phyloP scores from a whole-genome alignment of 2,329 filamentous ascomycete genomes.

The Aspergillus sp. region DNA sequence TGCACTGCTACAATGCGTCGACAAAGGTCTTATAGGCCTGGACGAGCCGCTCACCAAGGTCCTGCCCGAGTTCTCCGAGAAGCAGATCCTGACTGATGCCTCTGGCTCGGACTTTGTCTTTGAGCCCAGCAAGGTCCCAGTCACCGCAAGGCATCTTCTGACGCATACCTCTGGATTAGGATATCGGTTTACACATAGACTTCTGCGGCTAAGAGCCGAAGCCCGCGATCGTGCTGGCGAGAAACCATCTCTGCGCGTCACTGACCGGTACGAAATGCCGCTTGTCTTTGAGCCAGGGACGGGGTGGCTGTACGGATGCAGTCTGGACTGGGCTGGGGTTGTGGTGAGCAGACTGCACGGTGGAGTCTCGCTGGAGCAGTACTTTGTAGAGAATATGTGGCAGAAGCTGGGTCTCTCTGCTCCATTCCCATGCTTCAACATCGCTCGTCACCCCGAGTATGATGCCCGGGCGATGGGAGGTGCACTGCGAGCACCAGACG shows the following conservation, averaged over 20 bases:
- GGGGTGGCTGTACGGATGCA: slow-evolving; percentile 6
- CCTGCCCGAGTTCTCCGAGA: slow-evolving; percentile 50
- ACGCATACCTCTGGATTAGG: slow-evolving; percentile 5
- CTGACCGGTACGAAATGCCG: background rate
- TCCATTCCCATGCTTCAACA: slow-evolving; percentile 1
- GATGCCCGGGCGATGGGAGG: background rate
- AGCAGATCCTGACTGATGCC: slow-evolving; percentile 52
- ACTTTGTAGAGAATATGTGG: slow-evolving; percentile 4
- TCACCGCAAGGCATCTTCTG: slow-evolving; percentile 7
- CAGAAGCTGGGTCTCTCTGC: background rate
- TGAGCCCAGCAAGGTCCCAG: background rate
- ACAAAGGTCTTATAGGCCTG: slow-evolving; percentile 50
- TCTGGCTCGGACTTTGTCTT: slow-evolving; percentile 32
- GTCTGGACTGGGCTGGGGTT: slow-evolving; percentile 9
- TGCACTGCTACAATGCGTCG: slow-evolving; percentile 56
- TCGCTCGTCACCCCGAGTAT: background rate
- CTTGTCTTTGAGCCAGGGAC: slow-evolving; percentile 5
- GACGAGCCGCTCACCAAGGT: slow-evolving; percentile 47
- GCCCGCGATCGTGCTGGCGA: background rate
- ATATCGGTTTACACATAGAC: background rate
- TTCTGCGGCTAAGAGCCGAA: background rate
- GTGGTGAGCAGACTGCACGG: slow-evolving; percentile 1
- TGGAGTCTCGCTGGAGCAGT: slow-evolving; percentile 1
- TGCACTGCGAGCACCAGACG: background rate
- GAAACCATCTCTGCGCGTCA: background rate